Evolutionary conservation across 805 yeast species (phyloP).

Genomic region (Wickerhamomyces silvicola): DNA sequence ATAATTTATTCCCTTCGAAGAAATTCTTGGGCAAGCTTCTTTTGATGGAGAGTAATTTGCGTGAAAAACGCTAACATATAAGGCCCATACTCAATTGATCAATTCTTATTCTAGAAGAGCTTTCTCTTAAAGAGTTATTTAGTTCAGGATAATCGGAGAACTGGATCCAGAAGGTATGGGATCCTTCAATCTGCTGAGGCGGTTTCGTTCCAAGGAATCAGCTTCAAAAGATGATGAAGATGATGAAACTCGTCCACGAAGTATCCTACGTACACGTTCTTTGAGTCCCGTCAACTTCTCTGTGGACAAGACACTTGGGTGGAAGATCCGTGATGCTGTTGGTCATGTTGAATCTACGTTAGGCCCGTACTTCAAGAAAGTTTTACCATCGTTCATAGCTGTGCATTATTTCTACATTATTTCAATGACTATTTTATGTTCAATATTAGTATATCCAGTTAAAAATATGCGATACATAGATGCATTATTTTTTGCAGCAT

Average conservation of each 20-base stretch:
- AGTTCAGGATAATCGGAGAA: too few species aligned
- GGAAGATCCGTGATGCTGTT: conserved; percentile 31
- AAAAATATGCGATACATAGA: conserved; percentile 65
- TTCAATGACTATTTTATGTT: conserved; percentile 51
- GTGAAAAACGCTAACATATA: too few species aligned
- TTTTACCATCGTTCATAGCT: conserved; percentile 40
- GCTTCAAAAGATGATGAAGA: too few species aligned
- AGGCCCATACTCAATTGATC: too few species aligned
- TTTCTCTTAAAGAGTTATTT: too few species aligned
- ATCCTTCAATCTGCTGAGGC: too few species aligned
- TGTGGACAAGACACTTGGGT: conserved; percentile 32
- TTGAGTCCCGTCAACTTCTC: conserved; percentile 8
- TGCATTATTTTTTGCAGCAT: conserved; percentile 66
- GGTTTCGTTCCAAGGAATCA: not conserved
- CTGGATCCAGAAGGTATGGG: too few species aligned
- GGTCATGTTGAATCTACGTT: conserved; percentile 23
- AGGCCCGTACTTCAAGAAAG: conserved; percentile 31
- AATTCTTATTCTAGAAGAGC: too few species aligned
- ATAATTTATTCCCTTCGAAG: too few species aligned
- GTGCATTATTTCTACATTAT: conserved; percentile 74
- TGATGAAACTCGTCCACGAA: not conserved
- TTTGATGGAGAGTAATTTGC: too few species aligned
- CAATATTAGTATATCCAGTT: conserved; percentile 75
- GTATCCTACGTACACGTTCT: conserved; percentile 6
- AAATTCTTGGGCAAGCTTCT: too few species aligned